Evolutionary conservation across 139 green algal genomes (phyloP), one percentile per base, ranked within the genome.

Genomic region (Chlorella vulgaris): DNA sequence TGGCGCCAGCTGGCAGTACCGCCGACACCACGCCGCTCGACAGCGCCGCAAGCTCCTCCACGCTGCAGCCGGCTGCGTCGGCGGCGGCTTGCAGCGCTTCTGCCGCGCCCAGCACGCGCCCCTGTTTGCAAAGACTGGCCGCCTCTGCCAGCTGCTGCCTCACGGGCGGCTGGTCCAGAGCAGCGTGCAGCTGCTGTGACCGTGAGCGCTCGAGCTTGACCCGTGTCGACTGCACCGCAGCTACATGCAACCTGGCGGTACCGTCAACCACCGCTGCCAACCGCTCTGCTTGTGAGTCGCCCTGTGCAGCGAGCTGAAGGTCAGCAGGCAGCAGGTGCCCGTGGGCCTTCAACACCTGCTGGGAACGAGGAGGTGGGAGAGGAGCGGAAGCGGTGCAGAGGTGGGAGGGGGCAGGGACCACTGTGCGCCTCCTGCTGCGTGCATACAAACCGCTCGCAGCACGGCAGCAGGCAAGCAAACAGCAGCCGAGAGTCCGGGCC

Each of bases 301-400:
- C 79, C n/a, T 31, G 40, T 10, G 79, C 79, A n/a, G 47, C 47
- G 2, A 24, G 22, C 60, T 84, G 66, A 39, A 84, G 6, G 26
- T 66, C 79, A 15, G 55, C 29, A 15, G 79, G 67, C 29, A 84
- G 21, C 21, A 84, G 62, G 70, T 84, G 79, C 13, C 67, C 66
- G 29, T 63, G 55, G 8, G 58, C n/a, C 29, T 69, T 69, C 5
- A 80, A n/a, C 38, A 71, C 74, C 74, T 80, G 74, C 58, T 33
- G 4, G n/a, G n/a, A n/a, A n/a, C n/a, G n/a, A n/a, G n/a, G n/a
- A n/a, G n/a, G n/a, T n/a, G n/a, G n/a, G 24, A 24, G 1, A 24
- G 33, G 3, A 24, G 38, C 39, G 2, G 2, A 8, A 4, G 39
- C 7, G 31, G 36, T 3, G 36, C 21, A 29, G 15, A 55, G 13